Percentiles rank a stretch among this genome's conserved stretches.
Evolutionary conservation across 495 filamentous ascomycete species (phyloP).

Genomic region (Apiosordaria backusii): DNA sequence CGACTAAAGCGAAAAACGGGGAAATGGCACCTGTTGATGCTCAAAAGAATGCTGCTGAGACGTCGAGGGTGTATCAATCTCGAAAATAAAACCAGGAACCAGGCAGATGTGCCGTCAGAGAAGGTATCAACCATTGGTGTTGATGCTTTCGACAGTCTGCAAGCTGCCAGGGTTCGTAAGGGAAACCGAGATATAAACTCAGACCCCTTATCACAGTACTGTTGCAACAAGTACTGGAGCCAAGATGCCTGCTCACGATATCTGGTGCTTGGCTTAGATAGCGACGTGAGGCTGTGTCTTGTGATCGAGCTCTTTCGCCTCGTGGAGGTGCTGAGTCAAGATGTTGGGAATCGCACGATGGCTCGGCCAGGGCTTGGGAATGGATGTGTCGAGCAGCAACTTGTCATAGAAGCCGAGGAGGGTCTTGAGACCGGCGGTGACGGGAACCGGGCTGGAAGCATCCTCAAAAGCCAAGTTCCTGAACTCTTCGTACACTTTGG

Average conservation of each 20-base stretch:
- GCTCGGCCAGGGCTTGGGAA: constrained; percentile 31
- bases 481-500: constrained; percentile 78
- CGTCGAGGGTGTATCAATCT: background rate
- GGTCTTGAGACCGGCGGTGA: constrained; percentile 23
- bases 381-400: constrained; percentile 23
- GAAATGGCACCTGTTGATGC: background rate
- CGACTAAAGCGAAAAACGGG: background rate
- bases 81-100: background rate
- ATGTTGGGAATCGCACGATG: constrained; percentile 27
- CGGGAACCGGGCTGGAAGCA: constrained; percentile 30
- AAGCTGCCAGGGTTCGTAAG: background rate
- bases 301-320: constrained; percentile 23
- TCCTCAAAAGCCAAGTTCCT: constrained; percentile 67
- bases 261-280: constrained; percentile 5
- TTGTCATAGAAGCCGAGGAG: constrained; percentile 31
- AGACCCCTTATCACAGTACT: background rate
- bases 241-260: background rate
- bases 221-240: background rate
- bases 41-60: background rate
- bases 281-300: constrained; percentile 1
- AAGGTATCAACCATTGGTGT: background rate
- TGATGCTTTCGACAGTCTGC: background rate
- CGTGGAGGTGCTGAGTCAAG: constrained; percentile 27
- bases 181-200: background rate
- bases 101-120: background rate